Base-by-base conservation (phyloP, 345 rosid species). In the Eucalyptus dawsonii region DNA sequence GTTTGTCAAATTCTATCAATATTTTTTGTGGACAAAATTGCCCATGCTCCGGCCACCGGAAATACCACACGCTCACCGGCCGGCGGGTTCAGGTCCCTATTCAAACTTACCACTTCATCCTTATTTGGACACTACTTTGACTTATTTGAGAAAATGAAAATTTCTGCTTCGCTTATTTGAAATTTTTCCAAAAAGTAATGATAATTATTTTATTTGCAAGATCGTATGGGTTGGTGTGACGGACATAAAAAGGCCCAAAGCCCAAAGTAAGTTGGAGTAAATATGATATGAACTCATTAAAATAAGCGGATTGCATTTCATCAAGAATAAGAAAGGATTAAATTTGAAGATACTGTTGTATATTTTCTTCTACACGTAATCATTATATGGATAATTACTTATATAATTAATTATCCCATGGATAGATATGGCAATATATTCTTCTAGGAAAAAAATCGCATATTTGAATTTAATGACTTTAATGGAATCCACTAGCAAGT, bases 321-420 rank as follows among this genome's bases (percentile, higher is more conserved):
- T 90, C n/a, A 83, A 76, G 40, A 7, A n/a, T 76, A 89, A 91
- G 91, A 8, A 93, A 90, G 91, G 80, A 31, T 69, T 34, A 69
- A 34, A 69, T 17, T 17, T 34, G 2, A 69, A 37, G 81, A 34
- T 86, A 40, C 25, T 93, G 44, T 34, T 34, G 14, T 8, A 17
- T 69, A 69, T 5, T 69, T 67, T 34, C 44, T 34, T 69, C 81
- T 69, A 0, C 11, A 9, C 25, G 24, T 34, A 34, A 69, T 44
- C 25, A 69, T 69, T 34, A 69, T 34, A 34, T 34, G 44, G 80
- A 69, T 34, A 3, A 17, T 17, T 69, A 19, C 40, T 17, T 69
- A 17, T 9, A 16, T 69, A 69, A 17, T 34, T 69, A 1, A 69
- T 31, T 3, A 69, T 69, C 44, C 7, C 22, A 9, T 37, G 12